phyloP scores from a whole-genome alignment of 2,329 filamentous ascomycete genomes.

The Sarocladiaceae sp. region DNA sequence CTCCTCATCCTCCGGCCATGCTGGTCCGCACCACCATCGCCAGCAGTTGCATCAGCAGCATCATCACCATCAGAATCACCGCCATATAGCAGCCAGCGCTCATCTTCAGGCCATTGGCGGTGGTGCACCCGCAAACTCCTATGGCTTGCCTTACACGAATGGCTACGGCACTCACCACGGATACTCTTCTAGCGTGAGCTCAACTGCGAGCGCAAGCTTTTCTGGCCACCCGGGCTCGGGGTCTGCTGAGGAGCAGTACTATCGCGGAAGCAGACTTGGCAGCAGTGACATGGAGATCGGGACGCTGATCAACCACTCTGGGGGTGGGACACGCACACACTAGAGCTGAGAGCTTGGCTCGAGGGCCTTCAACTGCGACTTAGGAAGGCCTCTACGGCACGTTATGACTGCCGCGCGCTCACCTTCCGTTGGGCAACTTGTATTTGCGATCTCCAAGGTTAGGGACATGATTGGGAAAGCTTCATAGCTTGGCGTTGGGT shows the following conservation, averaged over 20 bases:
- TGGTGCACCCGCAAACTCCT: conserved; percentile 12
- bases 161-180: conserved; percentile 28
- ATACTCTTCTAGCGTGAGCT: conserved; percentile 50
- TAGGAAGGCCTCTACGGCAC: no score
- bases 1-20: conserved; percentile 29
- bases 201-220: conserved; percentile 32
- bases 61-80: conserved; percentile 15
- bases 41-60: conserved; percentile 21
- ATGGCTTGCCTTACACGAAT: conserved; percentile 17
- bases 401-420: no score
- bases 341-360: no score
- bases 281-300: conserved; percentile 57
- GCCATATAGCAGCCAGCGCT: conserved; percentile 14
- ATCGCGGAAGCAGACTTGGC: conserved; percentile 27
- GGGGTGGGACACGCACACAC: conserved; percentile 20
- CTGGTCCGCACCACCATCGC: conserved; percentile 22
- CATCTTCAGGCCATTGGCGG: conserved; percentile 14
- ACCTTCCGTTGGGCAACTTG: no score
- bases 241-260: conserved; percentile 2
- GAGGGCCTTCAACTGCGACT: no score
- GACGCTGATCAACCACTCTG: conserved; percentile 49
- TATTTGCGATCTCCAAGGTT: no score
- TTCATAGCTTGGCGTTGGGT: no score
- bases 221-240: conserved; percentile 25
- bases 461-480: no score